Conservation (phyloP, 2,329 filamentous ascomycete genomes). For the Sarocladium oryzae region DNA sequence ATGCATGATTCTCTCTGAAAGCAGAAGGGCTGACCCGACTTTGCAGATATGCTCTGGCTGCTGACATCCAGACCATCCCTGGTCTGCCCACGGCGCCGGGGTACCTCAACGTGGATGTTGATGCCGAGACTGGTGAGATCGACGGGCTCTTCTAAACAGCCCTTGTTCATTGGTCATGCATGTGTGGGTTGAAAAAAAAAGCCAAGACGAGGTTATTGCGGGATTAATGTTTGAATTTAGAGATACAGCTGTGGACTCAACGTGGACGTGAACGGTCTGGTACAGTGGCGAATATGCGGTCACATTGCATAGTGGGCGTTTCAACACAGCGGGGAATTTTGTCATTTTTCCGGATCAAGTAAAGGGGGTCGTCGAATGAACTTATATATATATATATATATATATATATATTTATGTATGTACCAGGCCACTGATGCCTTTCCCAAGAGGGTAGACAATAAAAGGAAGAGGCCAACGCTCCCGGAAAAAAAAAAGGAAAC, state of each 20-base stretch:
- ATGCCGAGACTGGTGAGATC: conserved; percentile 77
- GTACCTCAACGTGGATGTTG: conserved; percentile 87
- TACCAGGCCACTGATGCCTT: not conserved
- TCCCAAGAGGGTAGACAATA: not conserved
- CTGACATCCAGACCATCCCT: conserved; percentile 97
- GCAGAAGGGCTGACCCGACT: conserved; percentile 29
- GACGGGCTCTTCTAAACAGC: conserved; percentile 73
- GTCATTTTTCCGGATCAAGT: not conserved
- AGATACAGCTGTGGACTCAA: not conserved
- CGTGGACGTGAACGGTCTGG: not conserved
- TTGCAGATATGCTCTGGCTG: conserved; percentile 77
- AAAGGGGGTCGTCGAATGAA: not conserved
- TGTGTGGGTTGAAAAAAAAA: too few relatives aligned
- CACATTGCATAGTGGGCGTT: conserved; percentile 8
- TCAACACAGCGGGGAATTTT: conserved; percentile 9
- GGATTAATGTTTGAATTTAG: not conserved
- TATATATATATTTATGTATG: too few relatives aligned
- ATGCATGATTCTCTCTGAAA: not conserved
- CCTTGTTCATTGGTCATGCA: not conserved
- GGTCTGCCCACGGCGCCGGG: conserved; percentile 91
- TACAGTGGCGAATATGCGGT: not conserved
- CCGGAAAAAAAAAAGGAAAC: not conserved
- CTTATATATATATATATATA: too few relatives aligned
- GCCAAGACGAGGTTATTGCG: not conserved
- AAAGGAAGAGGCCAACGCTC: not conserved